Evolutionary conservation across 1,284 basidiomycete species (phyloP), one percentile per base, ranked within the genome.

Genomic region (Apiotrichum domesticum): DNA sequence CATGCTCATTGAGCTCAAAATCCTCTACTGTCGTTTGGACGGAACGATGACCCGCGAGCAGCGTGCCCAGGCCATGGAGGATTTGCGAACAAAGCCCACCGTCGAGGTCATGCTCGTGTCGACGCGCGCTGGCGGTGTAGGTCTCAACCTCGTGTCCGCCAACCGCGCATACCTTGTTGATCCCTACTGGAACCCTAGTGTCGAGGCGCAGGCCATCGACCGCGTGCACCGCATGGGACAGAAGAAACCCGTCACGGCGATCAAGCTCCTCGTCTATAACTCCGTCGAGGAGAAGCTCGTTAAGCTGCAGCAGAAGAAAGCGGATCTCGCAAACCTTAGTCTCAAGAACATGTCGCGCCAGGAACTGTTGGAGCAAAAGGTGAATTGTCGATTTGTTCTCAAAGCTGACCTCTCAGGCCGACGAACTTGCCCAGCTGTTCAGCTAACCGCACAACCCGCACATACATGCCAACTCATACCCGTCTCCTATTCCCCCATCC

Each of bases 41-140:
- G 96, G 96, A 0, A 90, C 90, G 1, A 98, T 98, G 90, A 89
- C 89, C 68, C 87, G 95, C 57, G 93, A 96, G 55, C 90, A 95
- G 52, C 85, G 96, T 21, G 88, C 86, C 9, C 82, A 83, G 56
- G 88, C 95, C 1, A 93, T 98, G 84, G 88, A 94, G 32, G 84
- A 86, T 1, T 82, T 98, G 60, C 93, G 92, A 76, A 81, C 83
- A 55, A 87, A 95, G 65, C 87, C 88, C 15, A 80, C 79, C 41
- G 87, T 88, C 71, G 90, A 98, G 76, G 90, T 99, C 21, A 80
- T 99, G 55, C 83, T 99, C 35, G 92, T 98, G 65, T 96, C 91
- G 69, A 81, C 98, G 63, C 89, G 95, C 70, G 96, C 96, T 2
- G 96, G 96, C 55, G 96, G 96, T 51, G 96, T 99, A 2, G 96